These are phyloP conservation scores for Phaseolus coccineus DNA, from an alignment of 331 rosid species.

Conservation along the genomic window DNA sequence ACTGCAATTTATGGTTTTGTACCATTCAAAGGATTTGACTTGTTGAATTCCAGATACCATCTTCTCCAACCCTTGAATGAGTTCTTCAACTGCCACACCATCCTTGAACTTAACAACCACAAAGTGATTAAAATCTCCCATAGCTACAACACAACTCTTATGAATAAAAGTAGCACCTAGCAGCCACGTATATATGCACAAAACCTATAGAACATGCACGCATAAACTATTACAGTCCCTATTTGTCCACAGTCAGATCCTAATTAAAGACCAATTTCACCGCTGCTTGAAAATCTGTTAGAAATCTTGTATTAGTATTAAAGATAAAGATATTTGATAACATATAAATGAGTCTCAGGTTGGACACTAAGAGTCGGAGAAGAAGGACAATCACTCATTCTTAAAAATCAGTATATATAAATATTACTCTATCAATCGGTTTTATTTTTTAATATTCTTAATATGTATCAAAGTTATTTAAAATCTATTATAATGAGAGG, in stretches of 20 bases:
- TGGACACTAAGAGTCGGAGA: too few species aligned
- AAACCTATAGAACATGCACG: not conserved
- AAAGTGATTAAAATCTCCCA: conserved; percentile 86
- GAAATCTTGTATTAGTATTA: too few species aligned
- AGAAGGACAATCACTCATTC: too few species aligned
- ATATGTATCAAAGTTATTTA: too few species aligned
- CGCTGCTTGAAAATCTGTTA: not conserved
- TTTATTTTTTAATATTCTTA: too few species aligned
- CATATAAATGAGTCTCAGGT: too few species aligned
- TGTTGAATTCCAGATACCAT: conserved; percentile 65
- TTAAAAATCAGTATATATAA: too few species aligned
- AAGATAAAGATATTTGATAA: too few species aligned
- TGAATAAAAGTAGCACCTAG: conserved; percentile 37
- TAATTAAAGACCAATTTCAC: conserved; percentile 47
- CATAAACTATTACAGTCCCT: conserved; percentile 54
- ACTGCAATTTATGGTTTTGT: not conserved
- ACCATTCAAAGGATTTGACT: conserved; percentile 89
- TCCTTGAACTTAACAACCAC: conserved; percentile 88
- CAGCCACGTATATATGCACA: conserved; percentile 49
- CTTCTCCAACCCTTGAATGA: conserved; percentile 67
- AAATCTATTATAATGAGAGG: too few species aligned
- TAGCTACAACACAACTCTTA: conserved; percentile 27
- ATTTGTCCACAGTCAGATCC: conserved; percentile 47
- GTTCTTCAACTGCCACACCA: conserved; percentile 63
- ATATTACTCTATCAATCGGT: too few species aligned